A percentile compares a stretch with the other conserved stretches of the same genome.
These are phyloP conservation scores for Carallia pectinifolia DNA, from an alignment of 345 rosid species.

Conservation along the genomic window DNA sequence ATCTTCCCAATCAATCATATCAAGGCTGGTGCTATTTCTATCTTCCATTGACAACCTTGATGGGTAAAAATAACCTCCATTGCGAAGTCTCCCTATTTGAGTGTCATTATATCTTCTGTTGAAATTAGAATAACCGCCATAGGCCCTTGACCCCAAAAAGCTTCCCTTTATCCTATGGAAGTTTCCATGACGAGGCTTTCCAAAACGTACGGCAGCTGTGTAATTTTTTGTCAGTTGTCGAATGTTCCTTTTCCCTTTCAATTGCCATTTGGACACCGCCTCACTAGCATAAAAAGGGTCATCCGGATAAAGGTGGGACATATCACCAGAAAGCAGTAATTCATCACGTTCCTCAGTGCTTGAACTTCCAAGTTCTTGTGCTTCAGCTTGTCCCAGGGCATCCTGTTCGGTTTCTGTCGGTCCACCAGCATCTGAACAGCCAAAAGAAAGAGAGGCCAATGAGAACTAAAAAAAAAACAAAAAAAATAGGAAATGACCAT, in stretches of 20 bases:
- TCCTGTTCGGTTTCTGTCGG: conserved; percentile 29
- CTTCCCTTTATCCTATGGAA: conserved; percentile 43
- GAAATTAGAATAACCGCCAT: conserved; percentile 45
- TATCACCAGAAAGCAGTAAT: conserved; percentile 67
- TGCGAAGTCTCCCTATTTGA: conserved; percentile 36
- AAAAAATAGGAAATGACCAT: no score
- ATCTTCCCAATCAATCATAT: conserved; percentile 54
- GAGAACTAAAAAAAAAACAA: conserved; percentile 11
- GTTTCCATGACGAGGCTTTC: conserved; percentile 39
- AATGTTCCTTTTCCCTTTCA: conserved; percentile 82
- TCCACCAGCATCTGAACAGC: conserved; percentile 31
- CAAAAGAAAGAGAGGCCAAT: conserved; percentile 6
- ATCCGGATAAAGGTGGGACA: conserved; percentile 46
- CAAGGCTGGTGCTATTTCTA: conserved; percentile 36
- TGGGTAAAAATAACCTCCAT: conserved; percentile 35
- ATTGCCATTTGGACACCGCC: conserved; percentile 88
- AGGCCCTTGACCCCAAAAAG: conserved; percentile 42
- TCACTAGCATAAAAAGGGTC: conserved; percentile 45
- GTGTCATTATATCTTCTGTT: conserved; percentile 39
- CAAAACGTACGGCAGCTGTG: conserved; percentile 30
- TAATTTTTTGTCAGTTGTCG: conserved; percentile 62
- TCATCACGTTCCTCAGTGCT: conserved; percentile 76
- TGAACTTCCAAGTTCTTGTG: conserved; percentile 56
- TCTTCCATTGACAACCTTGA: conserved; percentile 40
- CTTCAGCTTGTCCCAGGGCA: conserved; percentile 41